phyloP scores from a whole-genome alignment of 2,329 filamentous ascomycete genomes.

The Alternaria dauci region DNA sequence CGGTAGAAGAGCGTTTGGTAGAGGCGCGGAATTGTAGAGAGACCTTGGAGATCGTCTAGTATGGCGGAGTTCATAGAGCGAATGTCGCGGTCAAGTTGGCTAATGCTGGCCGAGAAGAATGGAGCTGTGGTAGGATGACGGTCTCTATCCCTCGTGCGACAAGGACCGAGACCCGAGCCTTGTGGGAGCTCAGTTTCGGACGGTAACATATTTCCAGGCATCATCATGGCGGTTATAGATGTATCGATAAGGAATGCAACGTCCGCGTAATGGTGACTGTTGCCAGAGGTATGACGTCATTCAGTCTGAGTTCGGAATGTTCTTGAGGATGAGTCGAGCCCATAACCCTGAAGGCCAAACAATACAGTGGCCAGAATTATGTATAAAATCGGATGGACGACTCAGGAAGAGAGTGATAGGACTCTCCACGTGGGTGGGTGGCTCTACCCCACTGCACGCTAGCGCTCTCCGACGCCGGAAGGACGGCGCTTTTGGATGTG shows the following conservation, averaged over 20 bases:
- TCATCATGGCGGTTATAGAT: not conserved
- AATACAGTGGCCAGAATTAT: not conserved
- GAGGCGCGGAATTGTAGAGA: conserved; percentile 5
- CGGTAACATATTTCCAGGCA: not conserved
- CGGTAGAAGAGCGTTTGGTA: conserved; percentile 18
- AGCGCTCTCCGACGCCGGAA: not conserved
- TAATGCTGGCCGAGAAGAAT: not conserved
- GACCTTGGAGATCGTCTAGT: conserved; percentile 6
- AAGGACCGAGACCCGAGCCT: not conserved
- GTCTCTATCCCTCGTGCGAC: not conserved
- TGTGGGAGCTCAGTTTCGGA: not conserved
- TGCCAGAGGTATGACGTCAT: not conserved
- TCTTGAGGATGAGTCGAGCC: not conserved
- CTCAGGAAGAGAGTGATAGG: not conserved
- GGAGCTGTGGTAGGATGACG: not conserved
- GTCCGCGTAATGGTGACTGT: not conserved
- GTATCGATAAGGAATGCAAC: not conserved
- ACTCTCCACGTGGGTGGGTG: not conserved
- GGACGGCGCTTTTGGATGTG: not conserved
- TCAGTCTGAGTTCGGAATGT: not conserved
- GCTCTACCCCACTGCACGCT: conserved; percentile 1
- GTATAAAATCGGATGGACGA: not conserved
- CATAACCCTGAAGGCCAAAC: not conserved
- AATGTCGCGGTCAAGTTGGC: not conserved
- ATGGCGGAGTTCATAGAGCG: conserved; percentile 10